Evolutionary conservation across 2,329 filamentous ascomycete genomes (phyloP).

Genomic region (Talaromyces sp.): DNA sequence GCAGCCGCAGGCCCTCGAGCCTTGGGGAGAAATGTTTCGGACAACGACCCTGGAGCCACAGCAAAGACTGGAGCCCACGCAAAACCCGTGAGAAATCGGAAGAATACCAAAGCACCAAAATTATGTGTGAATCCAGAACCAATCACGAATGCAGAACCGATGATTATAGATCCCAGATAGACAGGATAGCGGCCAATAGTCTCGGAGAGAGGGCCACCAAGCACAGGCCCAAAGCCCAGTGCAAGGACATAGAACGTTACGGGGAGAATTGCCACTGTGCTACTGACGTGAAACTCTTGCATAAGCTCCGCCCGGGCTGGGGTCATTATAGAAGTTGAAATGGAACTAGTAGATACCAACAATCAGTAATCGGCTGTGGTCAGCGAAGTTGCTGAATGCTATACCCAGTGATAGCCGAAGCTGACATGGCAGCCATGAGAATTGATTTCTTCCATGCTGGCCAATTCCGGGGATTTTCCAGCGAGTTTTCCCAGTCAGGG

Average conservation of each 20-base stretch:
- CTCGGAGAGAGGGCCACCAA: constrained; percentile 20
- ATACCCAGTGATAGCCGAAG: constrained; percentile 1
- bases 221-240: constrained; percentile 15
- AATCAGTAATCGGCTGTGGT: not conserved
- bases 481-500: not conserved
- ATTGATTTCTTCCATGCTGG: constrained; percentile 1
- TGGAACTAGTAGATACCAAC: not conserved
- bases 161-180: constrained; percentile 13
- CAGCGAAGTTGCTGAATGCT: not conserved
- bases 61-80: constrained; percentile 19
- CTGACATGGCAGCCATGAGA: not conserved
- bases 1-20: constrained; percentile 16
- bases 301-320: not conserved
- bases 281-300: constrained; percentile 6
- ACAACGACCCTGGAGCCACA: constrained; percentile 6
- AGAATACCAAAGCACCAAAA: constrained; percentile 24
- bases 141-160: constrained; percentile 9
- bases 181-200: constrained; percentile 20
- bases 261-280: constrained; percentile 2
- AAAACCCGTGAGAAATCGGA: constrained; percentile 21
- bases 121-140: constrained; percentile 1
- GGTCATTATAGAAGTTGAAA: constrained; percentile 6
- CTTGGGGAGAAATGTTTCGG: constrained; percentile 17
- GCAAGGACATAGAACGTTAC: constrained; percentile 4
- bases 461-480: constrained; percentile 6